These are phyloP conservation scores for Claviceps spartinae DNA, from an alignment of 2,329 filamentous ascomycete species.

Conservation along the genomic window DNA sequence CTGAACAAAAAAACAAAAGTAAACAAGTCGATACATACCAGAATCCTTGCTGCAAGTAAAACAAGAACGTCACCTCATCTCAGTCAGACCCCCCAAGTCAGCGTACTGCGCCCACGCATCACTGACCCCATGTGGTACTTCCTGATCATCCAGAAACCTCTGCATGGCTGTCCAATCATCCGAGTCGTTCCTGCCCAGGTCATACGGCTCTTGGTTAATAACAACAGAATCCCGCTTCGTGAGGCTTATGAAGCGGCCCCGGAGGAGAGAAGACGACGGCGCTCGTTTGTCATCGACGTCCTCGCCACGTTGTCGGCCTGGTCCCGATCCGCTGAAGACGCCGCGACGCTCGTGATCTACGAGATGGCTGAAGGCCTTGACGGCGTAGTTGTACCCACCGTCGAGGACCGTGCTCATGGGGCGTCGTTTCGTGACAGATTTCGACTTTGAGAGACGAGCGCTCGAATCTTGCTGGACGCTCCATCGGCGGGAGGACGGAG, in stretches of 20 bases:
- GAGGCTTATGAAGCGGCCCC: slow-evolving; percentile 7
- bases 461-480: slow-evolving; percentile 14
- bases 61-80: slow-evolving; percentile 16
- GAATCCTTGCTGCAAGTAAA: not conserved
- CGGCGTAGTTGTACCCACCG: slow-evolving; percentile 13
- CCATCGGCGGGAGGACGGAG: slow-evolving; percentile 13
- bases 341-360: slow-evolving; percentile 11
- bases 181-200: slow-evolving; percentile 13
- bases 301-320: slow-evolving; percentile 13
- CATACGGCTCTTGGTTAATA: slow-evolving; percentile 12
- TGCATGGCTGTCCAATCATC: slow-evolving; percentile 26
- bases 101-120: slow-evolving; percentile 33
- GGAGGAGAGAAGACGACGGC: slow-evolving; percentile 8
- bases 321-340: slow-evolving; percentile 3
- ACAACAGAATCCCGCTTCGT: slow-evolving; percentile 5
- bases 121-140: slow-evolving; percentile 11
- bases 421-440: slow-evolving; percentile 10
- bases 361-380: slow-evolving; percentile 13
- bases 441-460: slow-evolving; percentile 9
- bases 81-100: slow-evolving; percentile 31
- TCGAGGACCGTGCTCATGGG: slow-evolving; percentile 18
- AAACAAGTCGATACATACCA: too few relatives aligned
- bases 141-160: slow-evolving; percentile 19
- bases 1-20: not conserved
- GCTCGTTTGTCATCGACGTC: slow-evolving; percentile 12